phyloP scores from a whole-genome alignment of 192 early-diverging fungal species.

The Coemansia umbellata region DNA sequence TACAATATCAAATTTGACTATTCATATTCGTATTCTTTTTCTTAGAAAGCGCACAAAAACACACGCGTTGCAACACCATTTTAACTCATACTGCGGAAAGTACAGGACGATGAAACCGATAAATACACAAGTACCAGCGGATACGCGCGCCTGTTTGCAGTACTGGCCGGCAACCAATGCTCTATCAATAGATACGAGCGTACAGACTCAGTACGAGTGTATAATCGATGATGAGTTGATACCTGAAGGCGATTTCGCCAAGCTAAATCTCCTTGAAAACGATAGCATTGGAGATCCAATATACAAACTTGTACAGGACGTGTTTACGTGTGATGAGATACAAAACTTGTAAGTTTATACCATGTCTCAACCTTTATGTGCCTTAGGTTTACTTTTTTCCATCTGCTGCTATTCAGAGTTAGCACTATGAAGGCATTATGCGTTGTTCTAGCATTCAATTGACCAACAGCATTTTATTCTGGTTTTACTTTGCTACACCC shows the following conservation, averaged over 20 bases:
- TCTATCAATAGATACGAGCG: slow-evolving; percentile 10
- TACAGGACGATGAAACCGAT: slow-evolving; percentile 48
- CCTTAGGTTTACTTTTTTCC: too few species aligned
- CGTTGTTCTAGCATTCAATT: too few species aligned
- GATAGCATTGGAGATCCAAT: slow-evolving; percentile 5
- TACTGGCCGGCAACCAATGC: slow-evolving; percentile 36
- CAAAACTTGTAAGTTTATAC: slow-evolving; percentile 40
- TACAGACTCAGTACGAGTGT: slow-evolving; percentile 29
- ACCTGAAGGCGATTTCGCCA: slow-evolving; percentile 19
- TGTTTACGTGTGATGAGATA: slow-evolving; percentile 18
- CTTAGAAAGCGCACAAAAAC: background rate
- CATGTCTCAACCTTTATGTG: too few species aligned
- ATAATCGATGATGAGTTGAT: slow-evolving; percentile 9
- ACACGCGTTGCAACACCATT: too few species aligned
- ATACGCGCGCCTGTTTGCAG: slow-evolving; percentile 35
- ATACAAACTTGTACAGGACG: slow-evolving; percentile 16
- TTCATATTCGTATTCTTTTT: background rate
- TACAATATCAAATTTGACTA: too few species aligned
- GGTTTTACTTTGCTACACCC: too few species aligned
- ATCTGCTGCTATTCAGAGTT: too few species aligned
- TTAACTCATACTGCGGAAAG: too few species aligned
- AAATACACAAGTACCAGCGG: slow-evolving; percentile 23
- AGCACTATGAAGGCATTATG: too few species aligned
- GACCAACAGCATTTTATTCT: too few species aligned
- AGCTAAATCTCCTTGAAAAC: slow-evolving; percentile 9